Conservation (phyloP, 2,329 filamentous ascomycete genomes). For the Biscogniauxia mediterranea region DNA sequence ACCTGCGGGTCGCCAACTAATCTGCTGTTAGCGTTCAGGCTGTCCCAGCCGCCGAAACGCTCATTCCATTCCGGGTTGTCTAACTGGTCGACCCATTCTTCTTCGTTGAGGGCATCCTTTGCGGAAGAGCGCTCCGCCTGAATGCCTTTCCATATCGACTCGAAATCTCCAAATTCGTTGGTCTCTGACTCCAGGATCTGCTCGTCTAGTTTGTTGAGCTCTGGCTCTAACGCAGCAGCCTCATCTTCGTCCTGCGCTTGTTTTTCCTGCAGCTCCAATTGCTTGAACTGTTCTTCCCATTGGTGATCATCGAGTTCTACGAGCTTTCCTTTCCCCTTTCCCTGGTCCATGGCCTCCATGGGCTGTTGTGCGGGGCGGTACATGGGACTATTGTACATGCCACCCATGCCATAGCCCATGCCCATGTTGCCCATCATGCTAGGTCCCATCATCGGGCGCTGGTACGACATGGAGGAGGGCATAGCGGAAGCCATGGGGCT, state of each 20-base stretch:
- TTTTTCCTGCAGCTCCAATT: slow-evolving; percentile 54
- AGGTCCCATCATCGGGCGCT: slow-evolving; percentile 61
- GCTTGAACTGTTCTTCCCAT: slow-evolving; percentile 95
- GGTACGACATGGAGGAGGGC: slow-evolving; percentile 40
- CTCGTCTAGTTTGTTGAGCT: slow-evolving; percentile 82
- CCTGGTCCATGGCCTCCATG: slow-evolving; percentile 44
- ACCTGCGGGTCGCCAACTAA: slow-evolving; percentile 68
- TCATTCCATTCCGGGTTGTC: slow-evolving; percentile 78
- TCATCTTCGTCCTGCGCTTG: slow-evolving; percentile 59
- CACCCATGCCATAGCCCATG: slow-evolving; percentile 55
- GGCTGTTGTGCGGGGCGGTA: slow-evolving; percentile 44
- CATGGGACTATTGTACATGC: slow-evolving; percentile 57
- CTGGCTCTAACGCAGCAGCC: slow-evolving; percentile 70
- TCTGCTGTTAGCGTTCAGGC: slow-evolving; percentile 43
- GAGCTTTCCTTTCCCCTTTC: slow-evolving; percentile 85
- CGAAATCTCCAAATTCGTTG: slow-evolving; percentile 80
- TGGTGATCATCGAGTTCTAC: slow-evolving; percentile 90
- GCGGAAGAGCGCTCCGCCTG: slow-evolving; percentile 71
- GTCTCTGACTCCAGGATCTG: slow-evolving; percentile 64
- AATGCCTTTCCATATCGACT: slow-evolving; percentile 83
- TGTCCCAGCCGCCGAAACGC: slow-evolving; percentile 60
- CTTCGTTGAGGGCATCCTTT: slow-evolving; percentile 65
- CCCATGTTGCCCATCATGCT: slow-evolving; percentile 48
- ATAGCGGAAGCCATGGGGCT: slow-evolving; percentile 55
- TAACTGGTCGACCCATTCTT: slow-evolving; percentile 62